Percentiles rank a stretch among this genome's conserved stretches.
Conservation (phyloP, 352 stramenopile species). For the Globisporangium iwayamae region DNA sequence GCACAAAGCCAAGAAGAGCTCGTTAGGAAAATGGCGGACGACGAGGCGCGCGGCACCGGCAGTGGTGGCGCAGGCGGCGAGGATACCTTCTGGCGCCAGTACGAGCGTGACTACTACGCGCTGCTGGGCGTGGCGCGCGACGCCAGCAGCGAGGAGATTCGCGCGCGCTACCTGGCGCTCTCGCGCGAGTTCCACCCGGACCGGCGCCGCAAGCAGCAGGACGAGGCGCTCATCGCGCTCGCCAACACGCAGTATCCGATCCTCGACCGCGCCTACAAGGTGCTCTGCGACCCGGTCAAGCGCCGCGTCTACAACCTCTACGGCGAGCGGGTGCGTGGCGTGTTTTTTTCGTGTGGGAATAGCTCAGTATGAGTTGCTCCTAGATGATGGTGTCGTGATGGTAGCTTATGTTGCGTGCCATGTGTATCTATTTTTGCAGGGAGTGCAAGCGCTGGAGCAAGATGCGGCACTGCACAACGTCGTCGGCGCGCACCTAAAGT, state of each 20-base stretch:
- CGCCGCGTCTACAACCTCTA: constrained; percentile 76
- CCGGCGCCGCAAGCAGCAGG: constrained; percentile 40
- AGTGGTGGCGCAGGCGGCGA: constrained; percentile 16
- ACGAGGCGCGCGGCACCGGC: not conserved
- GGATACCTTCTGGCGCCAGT: constrained; percentile 41
- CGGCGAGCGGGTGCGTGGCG: constrained; percentile 45
- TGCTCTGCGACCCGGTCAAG: constrained; percentile 64
- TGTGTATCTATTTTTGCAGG: constrained; percentile 14
- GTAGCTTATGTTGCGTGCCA: not conserved
- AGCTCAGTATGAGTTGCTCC: not conserved
- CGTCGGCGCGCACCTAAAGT: constrained; percentile 45
- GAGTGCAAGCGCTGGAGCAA: constrained; percentile 65
- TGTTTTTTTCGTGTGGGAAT: constrained; percentile 1
- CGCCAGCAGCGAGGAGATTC: constrained; percentile 61
- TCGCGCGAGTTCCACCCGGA: constrained; percentile 87
- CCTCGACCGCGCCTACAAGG: constrained; percentile 82
- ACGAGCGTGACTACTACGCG: constrained; percentile 83
- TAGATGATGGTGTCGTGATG: not conserved
- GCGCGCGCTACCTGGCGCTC: constrained; percentile 58
- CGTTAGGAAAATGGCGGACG: constrained; percentile 3
- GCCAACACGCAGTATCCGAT: constrained; percentile 76
- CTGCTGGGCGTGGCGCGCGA: constrained; percentile 62
- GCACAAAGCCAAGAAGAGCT: not conserved
- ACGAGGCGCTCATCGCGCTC: constrained; percentile 49
- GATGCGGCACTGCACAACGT: constrained; percentile 32